phyloP scores from a whole-genome alignment of 345 rosid genomes.

The Salix caprea region DNA sequence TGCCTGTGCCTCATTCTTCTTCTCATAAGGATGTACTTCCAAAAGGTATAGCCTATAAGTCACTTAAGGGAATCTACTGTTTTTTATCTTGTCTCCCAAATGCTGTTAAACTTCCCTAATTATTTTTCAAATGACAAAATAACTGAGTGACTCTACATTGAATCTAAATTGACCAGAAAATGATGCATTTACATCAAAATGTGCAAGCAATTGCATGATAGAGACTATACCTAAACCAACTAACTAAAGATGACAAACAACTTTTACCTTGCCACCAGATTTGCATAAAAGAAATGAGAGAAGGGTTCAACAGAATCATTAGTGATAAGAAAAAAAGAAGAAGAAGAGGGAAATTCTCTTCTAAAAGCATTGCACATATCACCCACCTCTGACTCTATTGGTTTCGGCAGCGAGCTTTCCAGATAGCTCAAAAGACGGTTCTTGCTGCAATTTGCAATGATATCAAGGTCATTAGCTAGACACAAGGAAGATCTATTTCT shows the following conservation, averaged over 20 bases:
- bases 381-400: conserved; percentile 76
- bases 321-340: neutral
- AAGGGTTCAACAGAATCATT: neutral
- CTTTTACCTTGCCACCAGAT: neutral
- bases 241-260: neutral
- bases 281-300: neutral
- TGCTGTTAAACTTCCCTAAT: neutral
- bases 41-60: neutral
- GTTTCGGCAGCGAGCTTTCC: conserved; percentile 99
- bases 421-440: conserved; percentile 90
- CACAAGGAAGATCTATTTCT: neutral
- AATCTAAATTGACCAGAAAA: neutral
- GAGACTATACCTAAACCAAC: neutral
- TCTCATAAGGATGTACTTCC: neutral
- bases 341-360: neutral
- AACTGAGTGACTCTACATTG: neutral
- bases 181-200: neutral
- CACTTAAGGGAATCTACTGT: neutral
- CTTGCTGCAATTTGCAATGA: conserved; percentile 48
- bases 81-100: neutral
- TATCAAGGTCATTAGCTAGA: conserved; percentile 6
- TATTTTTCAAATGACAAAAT: neutral
- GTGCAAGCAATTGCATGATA: neutral
- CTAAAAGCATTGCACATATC: neutral
- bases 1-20: neutral